A percentile compares a stretch with the other conserved stretches of the same genome.
Evolutionary conservation across 139 green algal genomes (phyloP).

Genomic region (Klebsormidium nitens): DNA sequence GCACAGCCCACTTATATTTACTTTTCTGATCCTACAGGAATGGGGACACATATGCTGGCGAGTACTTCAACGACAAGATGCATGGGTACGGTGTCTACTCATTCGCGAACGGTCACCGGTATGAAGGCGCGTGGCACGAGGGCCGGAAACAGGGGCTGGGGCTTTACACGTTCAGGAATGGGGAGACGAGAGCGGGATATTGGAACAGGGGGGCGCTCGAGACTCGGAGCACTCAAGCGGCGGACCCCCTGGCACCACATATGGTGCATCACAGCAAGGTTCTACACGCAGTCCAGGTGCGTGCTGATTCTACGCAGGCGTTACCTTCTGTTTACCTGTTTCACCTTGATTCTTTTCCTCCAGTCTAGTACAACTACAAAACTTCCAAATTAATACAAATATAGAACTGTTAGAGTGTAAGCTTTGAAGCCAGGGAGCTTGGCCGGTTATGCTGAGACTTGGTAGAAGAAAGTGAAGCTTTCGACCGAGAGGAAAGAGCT

Average conservation of each 20-base stretch:
- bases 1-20: too few species aligned
- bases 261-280: constrained; percentile 32
- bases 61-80: constrained; percentile 33
- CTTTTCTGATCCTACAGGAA: constrained; percentile 19
- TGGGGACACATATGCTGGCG: constrained; percentile 29
- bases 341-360: too few species aligned
- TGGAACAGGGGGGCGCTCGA: constrained; percentile 31
- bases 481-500: too few species aligned
- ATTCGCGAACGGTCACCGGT: constrained; percentile 34
- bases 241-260: too few species aligned
- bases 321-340: too few species aligned
- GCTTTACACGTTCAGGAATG: constrained; percentile 36
- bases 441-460: too few species aligned
- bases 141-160: constrained; percentile 35
- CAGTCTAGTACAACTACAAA: too few species aligned
- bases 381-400: too few species aligned
- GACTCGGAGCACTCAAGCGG: constrained; percentile 31
- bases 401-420: too few species aligned
- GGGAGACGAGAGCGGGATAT: constrained; percentile 27
- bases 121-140: constrained; percentile 38
- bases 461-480: too few species aligned
- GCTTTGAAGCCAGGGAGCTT: too few species aligned
- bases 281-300: constrained; percentile 31
- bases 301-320: too few species aligned
- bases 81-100: constrained; percentile 31